Percentiles rank a stretch among this genome's conserved stretches.
Evolutionary conservation across 108 stramenopile genomes (phyloP).

Genomic region (Craspedostauros australis): DNA sequence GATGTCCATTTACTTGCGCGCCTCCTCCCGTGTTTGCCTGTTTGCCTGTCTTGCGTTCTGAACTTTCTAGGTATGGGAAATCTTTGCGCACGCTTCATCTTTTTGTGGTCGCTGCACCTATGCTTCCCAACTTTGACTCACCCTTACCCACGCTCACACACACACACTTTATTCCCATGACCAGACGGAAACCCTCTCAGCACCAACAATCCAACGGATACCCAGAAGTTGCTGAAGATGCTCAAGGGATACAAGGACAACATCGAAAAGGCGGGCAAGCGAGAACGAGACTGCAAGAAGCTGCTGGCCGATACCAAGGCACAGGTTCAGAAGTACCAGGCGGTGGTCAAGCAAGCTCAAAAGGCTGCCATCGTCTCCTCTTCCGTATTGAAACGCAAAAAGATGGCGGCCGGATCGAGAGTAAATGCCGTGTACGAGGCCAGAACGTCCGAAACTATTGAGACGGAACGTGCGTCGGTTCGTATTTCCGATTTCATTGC

Average conservation of each 20-base stretch:
- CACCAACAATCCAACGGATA: constrained; percentile 22
- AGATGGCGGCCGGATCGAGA: too few relatives aligned
- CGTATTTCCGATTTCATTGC: constrained; percentile 30
- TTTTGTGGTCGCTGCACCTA: too few relatives aligned
- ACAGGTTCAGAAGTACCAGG: constrained; percentile 12
- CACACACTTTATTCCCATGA: neutral
- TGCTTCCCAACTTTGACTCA: too few relatives aligned
- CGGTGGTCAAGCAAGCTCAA: constrained; percentile 11
- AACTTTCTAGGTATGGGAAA: too few relatives aligned
- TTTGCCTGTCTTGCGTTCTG: too few relatives aligned
- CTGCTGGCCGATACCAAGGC: constrained; percentile 16
- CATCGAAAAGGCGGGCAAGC: constrained; percentile 19
- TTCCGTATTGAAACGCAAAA: constrained; percentile 14
- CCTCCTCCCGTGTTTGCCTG: neutral
- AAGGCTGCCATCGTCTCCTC: constrained; percentile 1
- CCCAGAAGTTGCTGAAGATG: constrained; percentile 23
- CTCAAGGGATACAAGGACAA: constrained; percentile 15
- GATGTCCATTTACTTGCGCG: neutral
- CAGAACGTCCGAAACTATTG: neutral
- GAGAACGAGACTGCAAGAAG: constrained; percentile 8
- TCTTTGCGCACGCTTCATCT: too few relatives aligned
- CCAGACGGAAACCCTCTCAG: constrained; percentile 31
- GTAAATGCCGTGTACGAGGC: neutral
- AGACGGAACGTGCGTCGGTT: constrained; percentile 10
- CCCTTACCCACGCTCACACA: too few relatives aligned